phyloP scores from a whole-genome alignment of 2,329 filamentous ascomycete species.

The Aureobasidium musti region DNA sequence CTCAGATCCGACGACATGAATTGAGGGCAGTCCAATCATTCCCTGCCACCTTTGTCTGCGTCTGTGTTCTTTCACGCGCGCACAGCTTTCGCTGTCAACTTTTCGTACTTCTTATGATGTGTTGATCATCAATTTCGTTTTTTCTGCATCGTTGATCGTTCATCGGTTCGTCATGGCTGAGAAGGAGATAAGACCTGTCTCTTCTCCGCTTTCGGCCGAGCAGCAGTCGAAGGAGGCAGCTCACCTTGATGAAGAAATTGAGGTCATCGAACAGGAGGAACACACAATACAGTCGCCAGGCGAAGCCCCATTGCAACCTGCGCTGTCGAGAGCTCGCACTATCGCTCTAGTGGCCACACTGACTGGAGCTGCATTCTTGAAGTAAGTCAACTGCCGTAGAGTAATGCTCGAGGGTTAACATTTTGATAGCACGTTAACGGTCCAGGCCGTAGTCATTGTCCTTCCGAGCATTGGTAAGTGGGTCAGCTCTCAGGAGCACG shows the following conservation, averaged over 20 bases:
- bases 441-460: conserved; percentile 42
- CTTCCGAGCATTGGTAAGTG: conserved; percentile 38
- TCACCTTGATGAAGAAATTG: background rate
- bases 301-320: background rate
- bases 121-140: background rate
- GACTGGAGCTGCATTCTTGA: conserved; percentile 36
- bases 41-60: conserved; percentile 11
- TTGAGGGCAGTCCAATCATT: conserved; percentile 8
- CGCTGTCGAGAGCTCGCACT: conserved; percentile 36
- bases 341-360: conserved; percentile 38
- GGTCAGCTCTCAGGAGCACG: no score
- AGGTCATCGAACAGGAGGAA: background rate
- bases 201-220: background rate
- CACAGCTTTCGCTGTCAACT: background rate
- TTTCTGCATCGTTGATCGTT: conserved; percentile 4
- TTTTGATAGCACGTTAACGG: conserved; percentile 35
- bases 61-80: conserved; percentile 12
- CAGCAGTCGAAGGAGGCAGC: background rate
- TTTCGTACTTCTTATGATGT: background rate
- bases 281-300: background rate
- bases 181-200: conserved; percentile 1
- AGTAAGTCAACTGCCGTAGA: background rate
- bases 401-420: background rate
- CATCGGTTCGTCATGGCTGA: conserved; percentile 4
- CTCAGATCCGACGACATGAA: background rate